Conservation (phyloP, 2,329 filamentous ascomycete species). For the Zymoseptoria tritici region DNA sequence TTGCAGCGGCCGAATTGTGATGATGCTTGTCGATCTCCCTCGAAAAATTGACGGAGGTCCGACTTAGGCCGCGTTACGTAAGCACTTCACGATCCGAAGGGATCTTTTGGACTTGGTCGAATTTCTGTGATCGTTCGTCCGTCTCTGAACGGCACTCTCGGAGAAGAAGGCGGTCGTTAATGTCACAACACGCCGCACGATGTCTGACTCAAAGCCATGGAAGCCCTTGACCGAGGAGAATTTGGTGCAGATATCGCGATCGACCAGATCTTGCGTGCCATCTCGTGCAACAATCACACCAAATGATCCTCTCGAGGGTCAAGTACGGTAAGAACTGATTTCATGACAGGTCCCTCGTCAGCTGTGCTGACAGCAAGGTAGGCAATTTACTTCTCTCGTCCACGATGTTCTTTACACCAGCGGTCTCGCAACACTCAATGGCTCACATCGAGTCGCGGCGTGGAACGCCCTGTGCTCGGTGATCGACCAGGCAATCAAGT, state of each 20-base stretch:
- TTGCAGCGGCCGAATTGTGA: background rate
- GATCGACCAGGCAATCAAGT: slow-evolving; percentile 34
- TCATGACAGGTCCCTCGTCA: background rate
- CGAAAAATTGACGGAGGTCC: background rate
- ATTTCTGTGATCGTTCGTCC: background rate
- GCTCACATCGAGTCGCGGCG: slow-evolving; percentile 39
- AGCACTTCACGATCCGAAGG: background rate
- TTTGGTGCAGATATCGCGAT: slow-evolving; percentile 13
- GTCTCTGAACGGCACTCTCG: too few species aligned
- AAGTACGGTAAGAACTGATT: slow-evolving; percentile 17
- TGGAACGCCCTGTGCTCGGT: slow-evolving; percentile 41
- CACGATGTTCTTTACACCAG: slow-evolving; percentile 17
- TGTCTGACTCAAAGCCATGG: background rate
- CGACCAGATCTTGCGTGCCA: slow-evolving; percentile 13
- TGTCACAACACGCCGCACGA: background rate
- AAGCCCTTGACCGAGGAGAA: slow-evolving; percentile 2
- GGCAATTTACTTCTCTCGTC: slow-evolving; percentile 14
- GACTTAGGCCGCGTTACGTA: background rate
- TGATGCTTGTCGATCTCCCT: background rate
- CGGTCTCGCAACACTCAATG: slow-evolving; percentile 14
- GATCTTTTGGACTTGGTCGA: background rate
- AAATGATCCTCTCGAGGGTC: slow-evolving; percentile 3
- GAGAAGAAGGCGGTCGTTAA: background rate
- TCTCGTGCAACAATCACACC: background rate
- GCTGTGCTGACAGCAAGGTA: slow-evolving; percentile 20